phyloP scores from a whole-genome alignment of 139 green algal species.

The Micractinium conductrix region DNA sequence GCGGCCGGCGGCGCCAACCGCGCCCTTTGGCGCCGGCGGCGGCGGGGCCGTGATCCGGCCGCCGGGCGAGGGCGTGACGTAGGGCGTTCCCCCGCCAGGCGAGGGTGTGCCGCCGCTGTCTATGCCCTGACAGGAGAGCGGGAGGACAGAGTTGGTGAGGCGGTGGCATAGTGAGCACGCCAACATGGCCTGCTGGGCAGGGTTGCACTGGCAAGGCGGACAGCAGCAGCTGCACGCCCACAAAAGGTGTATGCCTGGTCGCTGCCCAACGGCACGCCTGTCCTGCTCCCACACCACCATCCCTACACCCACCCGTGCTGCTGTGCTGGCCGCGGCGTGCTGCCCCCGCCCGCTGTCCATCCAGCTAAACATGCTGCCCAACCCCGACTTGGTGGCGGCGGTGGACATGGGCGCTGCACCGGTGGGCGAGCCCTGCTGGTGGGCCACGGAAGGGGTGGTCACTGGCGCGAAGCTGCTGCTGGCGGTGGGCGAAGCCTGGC shows the following conservation, averaged over 20 bases:
- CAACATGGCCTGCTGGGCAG: neutral
- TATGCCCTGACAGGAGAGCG: neutral
- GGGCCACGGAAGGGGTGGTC: neutral
- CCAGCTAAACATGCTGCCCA: constrained; percentile 35
- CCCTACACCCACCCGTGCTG: neutral
- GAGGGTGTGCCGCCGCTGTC: constrained; percentile 22
- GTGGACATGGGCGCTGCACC: constrained; percentile 28
- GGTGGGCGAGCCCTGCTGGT: neutral
- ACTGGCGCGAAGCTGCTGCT: constrained; percentile 21
- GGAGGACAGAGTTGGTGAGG: neutral
- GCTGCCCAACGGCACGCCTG: too few species aligned
- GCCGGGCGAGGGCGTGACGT: constrained; percentile 45
- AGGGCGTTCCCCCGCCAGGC: constrained; percentile 18
- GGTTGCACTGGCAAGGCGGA: too few species aligned
- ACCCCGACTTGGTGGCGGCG: constrained; percentile 3
- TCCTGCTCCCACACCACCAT: too few species aligned
- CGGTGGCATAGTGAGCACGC: neutral
- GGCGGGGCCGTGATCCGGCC: neutral
- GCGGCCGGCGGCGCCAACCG: neutral
- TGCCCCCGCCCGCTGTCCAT: constrained; percentile 15
- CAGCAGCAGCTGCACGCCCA: too few species aligned
- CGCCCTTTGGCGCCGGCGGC: constrained; percentile 11
- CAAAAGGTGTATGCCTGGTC: too few species aligned
- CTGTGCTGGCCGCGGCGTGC: neutral
- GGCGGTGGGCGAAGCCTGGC: constrained; percentile 23